Conservation (phyloP, 306 rosid species). For the Coriaria nepalensis region DNA sequence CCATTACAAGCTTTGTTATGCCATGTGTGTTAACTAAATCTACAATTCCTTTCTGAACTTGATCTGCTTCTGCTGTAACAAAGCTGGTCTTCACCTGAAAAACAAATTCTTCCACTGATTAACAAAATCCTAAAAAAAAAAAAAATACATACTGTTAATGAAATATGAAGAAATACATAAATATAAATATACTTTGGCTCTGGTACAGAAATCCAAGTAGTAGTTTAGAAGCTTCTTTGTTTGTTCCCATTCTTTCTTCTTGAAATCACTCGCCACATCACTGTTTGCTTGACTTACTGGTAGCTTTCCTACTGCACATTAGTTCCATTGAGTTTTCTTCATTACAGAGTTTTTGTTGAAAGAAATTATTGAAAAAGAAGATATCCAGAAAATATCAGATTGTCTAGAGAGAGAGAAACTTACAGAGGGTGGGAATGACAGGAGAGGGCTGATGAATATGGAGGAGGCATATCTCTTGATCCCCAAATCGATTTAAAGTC, state of each 20-base stretch:
- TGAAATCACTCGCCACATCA: slow-evolving; percentile 45
- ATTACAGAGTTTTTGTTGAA: no score
- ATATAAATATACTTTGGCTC: slow-evolving; percentile 38
- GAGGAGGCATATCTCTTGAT: slow-evolving; percentile 33
- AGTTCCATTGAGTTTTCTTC: slow-evolving; percentile 2
- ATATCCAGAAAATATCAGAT: background rate
- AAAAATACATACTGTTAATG: no score
- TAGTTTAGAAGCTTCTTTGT: slow-evolving; percentile 30
- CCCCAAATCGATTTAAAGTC: slow-evolving; percentile 33
- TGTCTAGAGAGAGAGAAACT: slow-evolving; percentile 5
- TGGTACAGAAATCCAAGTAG: slow-evolving; percentile 34
- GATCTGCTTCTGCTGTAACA: slow-evolving; percentile 40
- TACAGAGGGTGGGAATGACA: slow-evolving; percentile 62
- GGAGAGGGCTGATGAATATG: slow-evolving; percentile 70
- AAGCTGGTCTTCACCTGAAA: slow-evolving; percentile 52
- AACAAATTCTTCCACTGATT: slow-evolving; percentile 8
- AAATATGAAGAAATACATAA: background rate
- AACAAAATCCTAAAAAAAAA: background rate
- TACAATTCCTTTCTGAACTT: slow-evolving; percentile 64
- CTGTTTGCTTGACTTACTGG: slow-evolving; percentile 58
- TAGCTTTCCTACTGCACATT: slow-evolving; percentile 66
- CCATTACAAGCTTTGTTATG: slow-evolving; percentile 72
- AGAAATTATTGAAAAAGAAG: slow-evolving; percentile 2
- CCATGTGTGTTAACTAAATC: slow-evolving; percentile 38
- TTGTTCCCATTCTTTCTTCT: slow-evolving; percentile 49